phyloP scores from a whole-genome alignment of 495 filamentous ascomycete species.

The Aspergillus affinis region DNA sequence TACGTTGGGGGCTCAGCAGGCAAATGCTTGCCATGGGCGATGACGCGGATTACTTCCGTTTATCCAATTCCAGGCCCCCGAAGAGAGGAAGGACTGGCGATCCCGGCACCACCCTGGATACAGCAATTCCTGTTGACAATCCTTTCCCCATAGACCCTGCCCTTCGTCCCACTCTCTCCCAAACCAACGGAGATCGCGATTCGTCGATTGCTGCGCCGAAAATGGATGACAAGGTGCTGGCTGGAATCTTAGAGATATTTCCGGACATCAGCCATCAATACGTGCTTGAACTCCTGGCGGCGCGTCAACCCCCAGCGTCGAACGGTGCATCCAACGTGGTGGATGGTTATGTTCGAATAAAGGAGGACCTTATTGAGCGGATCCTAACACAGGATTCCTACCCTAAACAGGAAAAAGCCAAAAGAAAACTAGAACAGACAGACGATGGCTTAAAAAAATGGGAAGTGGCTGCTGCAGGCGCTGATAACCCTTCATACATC shows the following conservation, averaged over 20 bases:
- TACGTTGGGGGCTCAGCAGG: slow-evolving; percentile 3
- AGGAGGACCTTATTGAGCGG: slow-evolving; percentile 36
- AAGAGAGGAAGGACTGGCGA: slow-evolving; percentile 1
- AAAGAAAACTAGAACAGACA: slow-evolving; percentile 40
- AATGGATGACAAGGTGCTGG: slow-evolving; percentile 20
- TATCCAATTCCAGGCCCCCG: not conserved
- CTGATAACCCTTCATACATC: slow-evolving; percentile 6
- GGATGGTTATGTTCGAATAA: not conserved
- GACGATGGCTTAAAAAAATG: slow-evolving; percentile 37
- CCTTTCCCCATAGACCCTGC: slow-evolving; percentile 3
- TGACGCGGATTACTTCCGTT: not conserved
- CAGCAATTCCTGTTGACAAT: slow-evolving; percentile 2
- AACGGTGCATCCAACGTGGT: slow-evolving; percentile 17
- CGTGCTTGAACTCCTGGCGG: slow-evolving; percentile 38
- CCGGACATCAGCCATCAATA: slow-evolving; percentile 49
- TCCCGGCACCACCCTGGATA: not conserved
- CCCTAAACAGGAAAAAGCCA: slow-evolving; percentile 49
- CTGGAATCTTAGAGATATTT: slow-evolving; percentile 46
- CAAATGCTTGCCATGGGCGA: not conserved
- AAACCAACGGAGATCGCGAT: not conserved
- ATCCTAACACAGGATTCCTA: slow-evolving; percentile 44
- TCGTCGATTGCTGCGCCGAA: not conserved
- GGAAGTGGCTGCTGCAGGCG: slow-evolving; percentile 21
- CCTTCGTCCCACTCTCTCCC: not conserved
- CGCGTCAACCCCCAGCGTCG: not conserved